phyloP scores from a whole-genome alignment of 2,329 filamentous ascomycete genomes.

The Elsinoe necatrix region DNA sequence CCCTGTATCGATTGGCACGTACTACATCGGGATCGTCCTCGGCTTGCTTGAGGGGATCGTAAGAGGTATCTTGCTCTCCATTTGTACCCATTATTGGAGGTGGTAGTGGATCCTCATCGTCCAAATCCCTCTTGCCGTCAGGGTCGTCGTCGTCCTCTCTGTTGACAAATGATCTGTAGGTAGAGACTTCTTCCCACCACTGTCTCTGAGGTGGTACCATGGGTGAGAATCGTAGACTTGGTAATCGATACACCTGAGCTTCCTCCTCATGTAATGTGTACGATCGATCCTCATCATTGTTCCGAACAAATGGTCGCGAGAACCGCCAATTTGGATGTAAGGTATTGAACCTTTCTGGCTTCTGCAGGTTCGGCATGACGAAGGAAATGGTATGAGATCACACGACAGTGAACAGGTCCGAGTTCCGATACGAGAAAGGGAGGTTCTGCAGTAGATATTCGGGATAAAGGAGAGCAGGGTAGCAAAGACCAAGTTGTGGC shows the following conservation, averaged over 20 bases:
- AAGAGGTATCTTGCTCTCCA: constrained; percentile 4
- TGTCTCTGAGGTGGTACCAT: constrained; percentile 5
- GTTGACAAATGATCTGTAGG: constrained; percentile 5
- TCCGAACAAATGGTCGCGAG: background rate
- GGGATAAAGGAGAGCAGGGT: background rate
- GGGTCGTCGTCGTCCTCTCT: constrained; percentile 8
- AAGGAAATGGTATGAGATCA: constrained; percentile 1
- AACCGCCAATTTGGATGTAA: constrained; percentile 10
- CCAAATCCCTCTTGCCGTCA: background rate
- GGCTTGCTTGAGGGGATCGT: constrained; percentile 3
- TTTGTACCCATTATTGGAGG: constrained; percentile 1
- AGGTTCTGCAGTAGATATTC: background rate
- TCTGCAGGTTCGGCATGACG: constrained; percentile 1
- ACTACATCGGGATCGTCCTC: constrained; percentile 14
- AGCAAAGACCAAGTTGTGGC: background rate
- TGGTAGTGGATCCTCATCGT: constrained; percentile 2
- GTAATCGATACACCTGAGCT: constrained; percentile 1
- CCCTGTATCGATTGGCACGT: background rate
- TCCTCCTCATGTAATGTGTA: constrained; percentile 8
- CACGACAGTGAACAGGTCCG: background rate
- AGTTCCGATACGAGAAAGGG: background rate
- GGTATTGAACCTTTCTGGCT: constrained; percentile 11
- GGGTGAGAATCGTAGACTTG: constrained; percentile 5
- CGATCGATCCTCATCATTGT: constrained; percentile 6
- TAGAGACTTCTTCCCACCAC: constrained; percentile 8